These are phyloP conservation scores for Gnomoniopsis sp. DNA, from an alignment of 2,329 filamentous ascomycete species.

Conservation along the genomic window DNA sequence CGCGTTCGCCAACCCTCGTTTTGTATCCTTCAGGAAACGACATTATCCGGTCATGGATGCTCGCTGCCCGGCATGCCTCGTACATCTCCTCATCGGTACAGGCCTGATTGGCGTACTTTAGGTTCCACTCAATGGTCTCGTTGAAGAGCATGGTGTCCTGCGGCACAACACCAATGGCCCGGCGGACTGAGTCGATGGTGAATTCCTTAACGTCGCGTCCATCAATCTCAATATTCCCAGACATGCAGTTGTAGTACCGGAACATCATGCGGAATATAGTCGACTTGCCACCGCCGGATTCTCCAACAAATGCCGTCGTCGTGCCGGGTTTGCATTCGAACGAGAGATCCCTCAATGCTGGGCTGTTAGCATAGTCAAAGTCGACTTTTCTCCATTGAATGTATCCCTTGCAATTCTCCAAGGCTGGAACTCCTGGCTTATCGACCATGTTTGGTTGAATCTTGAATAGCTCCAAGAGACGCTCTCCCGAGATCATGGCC, in stretches of 20 bases:
- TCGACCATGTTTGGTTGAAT: slow-evolving; percentile 91
- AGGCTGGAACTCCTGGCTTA: slow-evolving; percentile 56
- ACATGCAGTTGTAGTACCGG: slow-evolving; percentile 86
- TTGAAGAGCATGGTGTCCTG: slow-evolving; percentile 79
- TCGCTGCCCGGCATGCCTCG: slow-evolving; percentile 49
- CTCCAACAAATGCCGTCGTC: slow-evolving; percentile 92
- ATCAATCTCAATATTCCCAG: slow-evolving; percentile 80
- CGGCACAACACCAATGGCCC: slow-evolving; percentile 91
- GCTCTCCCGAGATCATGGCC: slow-evolving; percentile 95
- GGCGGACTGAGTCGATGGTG: slow-evolving; percentile 89
- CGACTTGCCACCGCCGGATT: slow-evolving; percentile 95
- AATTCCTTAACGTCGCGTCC: slow-evolving; percentile 79
- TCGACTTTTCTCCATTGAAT: slow-evolving; percentile 85
- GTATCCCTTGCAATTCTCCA: slow-evolving; percentile 71
- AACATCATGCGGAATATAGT: slow-evolving; percentile 95
- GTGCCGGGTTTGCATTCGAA: slow-evolving; percentile 88
- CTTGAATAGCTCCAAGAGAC: slow-evolving; percentile 93
- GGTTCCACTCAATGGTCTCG: slow-evolving; percentile 53
- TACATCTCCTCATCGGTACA: slow-evolving; percentile 47
- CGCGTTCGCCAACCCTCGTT: slow-evolving; percentile 51
- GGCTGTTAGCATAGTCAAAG: slow-evolving; percentile 89
- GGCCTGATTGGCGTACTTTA: slow-evolving; percentile 47
- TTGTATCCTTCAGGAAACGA: slow-evolving; percentile 50
- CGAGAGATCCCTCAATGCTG: slow-evolving; percentile 76
- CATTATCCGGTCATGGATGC: slow-evolving; percentile 53